Evolutionary conservation across 148 eudicot species (phyloP).

Genomic region (Vaccinium myrtillus): DNA sequence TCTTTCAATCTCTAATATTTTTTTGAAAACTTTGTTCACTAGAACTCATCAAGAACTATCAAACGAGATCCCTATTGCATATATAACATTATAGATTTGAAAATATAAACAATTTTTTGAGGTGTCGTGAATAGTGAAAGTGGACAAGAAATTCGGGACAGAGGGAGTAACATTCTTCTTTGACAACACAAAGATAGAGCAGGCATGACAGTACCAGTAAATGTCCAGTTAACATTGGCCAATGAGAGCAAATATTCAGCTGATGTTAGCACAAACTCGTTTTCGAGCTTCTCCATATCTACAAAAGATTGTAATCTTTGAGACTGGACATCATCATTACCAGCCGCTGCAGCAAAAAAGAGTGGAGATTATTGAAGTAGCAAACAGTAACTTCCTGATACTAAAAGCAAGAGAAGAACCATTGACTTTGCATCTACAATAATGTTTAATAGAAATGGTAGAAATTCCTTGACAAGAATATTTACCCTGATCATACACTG

Average conservation of each 20-base stretch:
- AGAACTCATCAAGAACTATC: too few relatives aligned
- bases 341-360: conserved; percentile 43
- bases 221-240: conserved; percentile 70
- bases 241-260: conserved; percentile 79
- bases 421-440: background rate
- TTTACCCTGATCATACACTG: conserved; percentile 57
- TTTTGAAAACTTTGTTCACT: too few relatives aligned
- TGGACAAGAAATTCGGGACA: too few relatives aligned
- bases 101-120: too few relatives aligned
- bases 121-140: too few relatives aligned
- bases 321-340: conserved; percentile 36
- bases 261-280: conserved; percentile 80
- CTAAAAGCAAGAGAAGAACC: conserved; percentile 1
- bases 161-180: background rate
- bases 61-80: too few relatives aligned
- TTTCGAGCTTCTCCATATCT: conserved; percentile 80
- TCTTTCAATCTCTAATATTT: too few relatives aligned
- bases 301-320: conserved; percentile 48
- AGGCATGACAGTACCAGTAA: conserved; percentile 44
- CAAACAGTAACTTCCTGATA: background rate
- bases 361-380: conserved; percentile 10
- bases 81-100: too few relatives aligned
- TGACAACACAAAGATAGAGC: background rate
- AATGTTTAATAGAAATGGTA: background rate
- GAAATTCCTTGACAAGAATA: conserved; percentile 4